Percentiles rank a stretch among this genome's conserved stretches.
Conservation (phyloP, 2,329 filamentous ascomycete genomes). For the Aspergillus clavatus region DNA sequence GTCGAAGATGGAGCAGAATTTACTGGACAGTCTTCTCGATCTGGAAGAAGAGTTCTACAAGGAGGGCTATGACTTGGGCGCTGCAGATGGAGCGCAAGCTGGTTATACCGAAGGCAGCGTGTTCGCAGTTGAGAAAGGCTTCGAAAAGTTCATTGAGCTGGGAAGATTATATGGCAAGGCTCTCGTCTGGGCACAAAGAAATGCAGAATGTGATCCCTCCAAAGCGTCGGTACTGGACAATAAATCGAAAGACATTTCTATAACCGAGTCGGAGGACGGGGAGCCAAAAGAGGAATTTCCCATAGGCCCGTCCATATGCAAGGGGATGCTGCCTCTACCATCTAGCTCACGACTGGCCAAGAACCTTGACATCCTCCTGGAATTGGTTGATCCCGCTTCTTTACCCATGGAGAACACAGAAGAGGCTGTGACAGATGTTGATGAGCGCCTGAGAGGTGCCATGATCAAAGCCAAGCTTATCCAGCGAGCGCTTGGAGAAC, state of each 20-base stretch:
- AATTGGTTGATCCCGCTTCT: constrained; percentile 72
- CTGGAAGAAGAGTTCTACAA: constrained; percentile 70
- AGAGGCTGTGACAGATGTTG: constrained; percentile 84
- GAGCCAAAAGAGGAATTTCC: constrained; percentile 12
- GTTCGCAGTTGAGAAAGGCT: constrained; percentile 87
- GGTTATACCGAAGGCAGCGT: constrained; percentile 84
- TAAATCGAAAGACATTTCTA: not conserved
- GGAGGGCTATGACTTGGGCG: constrained; percentile 72
- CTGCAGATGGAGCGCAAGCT: constrained; percentile 67
- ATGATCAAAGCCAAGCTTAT: constrained; percentile 80
- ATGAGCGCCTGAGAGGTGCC: constrained; percentile 79
- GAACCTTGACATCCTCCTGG: constrained; percentile 70
- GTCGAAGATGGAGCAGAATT: constrained; percentile 47
- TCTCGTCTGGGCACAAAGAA: constrained; percentile 74
- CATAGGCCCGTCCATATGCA: constrained; percentile 28
- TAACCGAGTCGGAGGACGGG: constrained; percentile 2
- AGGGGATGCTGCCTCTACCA: constrained; percentile 44
- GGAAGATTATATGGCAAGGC: constrained; percentile 74
- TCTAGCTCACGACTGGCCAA: constrained; percentile 65
- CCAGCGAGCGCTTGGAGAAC: constrained; percentile 61
- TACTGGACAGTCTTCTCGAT: constrained; percentile 54
- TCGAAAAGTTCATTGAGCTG: constrained; percentile 82
- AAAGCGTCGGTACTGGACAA: constrained; percentile 7
- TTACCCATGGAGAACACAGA: constrained; percentile 79
- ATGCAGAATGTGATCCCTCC: constrained; percentile 40